A percentile compares a stretch with the other conserved stretches of the same genome.
Conservation (phyloP, 257 asterid genomes). For the Lycium ferocissimum region DNA sequence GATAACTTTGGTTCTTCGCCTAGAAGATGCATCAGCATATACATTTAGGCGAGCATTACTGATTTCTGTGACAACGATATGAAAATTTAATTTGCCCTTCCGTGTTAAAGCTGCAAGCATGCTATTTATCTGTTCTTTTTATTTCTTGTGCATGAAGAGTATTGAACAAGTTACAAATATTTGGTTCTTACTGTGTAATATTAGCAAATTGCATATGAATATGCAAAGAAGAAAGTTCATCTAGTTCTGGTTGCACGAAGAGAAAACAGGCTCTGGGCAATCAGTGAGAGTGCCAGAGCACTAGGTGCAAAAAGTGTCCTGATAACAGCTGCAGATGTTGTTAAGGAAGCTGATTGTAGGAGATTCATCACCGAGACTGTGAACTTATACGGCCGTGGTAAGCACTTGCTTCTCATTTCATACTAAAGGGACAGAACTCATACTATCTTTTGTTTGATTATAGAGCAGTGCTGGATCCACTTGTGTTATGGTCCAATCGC, state of each 20-base stretch:
- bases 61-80: not conserved
- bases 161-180: not conserved
- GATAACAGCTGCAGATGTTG: conserved; percentile 92
- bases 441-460: not conserved
- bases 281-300: conserved; percentile 72
- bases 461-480: not conserved
- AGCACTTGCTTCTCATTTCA: not conserved
- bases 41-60: not conserved
- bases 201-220: conserved; percentile 93
- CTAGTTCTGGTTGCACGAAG: conserved; percentile 89
- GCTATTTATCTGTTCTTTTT: not conserved
- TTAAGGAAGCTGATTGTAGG: conserved; percentile 88
- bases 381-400: conserved; percentile 67
- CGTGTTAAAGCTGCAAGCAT: not conserved
- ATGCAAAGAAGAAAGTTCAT: conserved; percentile 80
- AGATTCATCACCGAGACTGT: conserved; percentile 78
- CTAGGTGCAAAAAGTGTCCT: conserved; percentile 71
- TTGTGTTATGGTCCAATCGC: not conserved
- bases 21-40: not conserved
- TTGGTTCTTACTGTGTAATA: not conserved
- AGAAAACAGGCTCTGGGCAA: conserved; percentile 72
- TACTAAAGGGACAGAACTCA: not conserved
- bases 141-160: not conserved
- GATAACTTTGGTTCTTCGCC: not conserved
- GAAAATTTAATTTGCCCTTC: not conserved